Evolutionary conservation across 768 basidiomycete species (phyloP), one percentile per base, ranked within the genome.

Genomic region (Boletus sp.): DNA sequence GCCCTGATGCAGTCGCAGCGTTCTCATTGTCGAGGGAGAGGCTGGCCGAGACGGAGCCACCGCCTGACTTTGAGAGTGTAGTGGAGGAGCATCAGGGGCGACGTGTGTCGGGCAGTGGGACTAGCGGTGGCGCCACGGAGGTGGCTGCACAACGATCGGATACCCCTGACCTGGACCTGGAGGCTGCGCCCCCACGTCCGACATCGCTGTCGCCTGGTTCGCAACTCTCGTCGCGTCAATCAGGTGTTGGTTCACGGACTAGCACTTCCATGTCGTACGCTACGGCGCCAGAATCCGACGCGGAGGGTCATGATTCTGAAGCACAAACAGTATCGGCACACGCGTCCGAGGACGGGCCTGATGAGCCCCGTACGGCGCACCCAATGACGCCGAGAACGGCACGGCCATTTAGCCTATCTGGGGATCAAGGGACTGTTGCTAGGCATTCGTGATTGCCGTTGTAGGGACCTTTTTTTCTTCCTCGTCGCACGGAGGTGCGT

Each of bases 1-100:
- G 90, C 0, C 70, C 79, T 11, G 89, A 85, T 62, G 90, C 88
- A 4, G 75, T 87, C 29, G 64, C 64, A 7, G 84, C 84, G 32
- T 88, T 75, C 63, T 79, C 80, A 14, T 60, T 75, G 23, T 82
- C 79, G 38, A 72, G 76, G 45, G 70, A 72, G 30, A 70, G 74
- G 35, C 62, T 80, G 61, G 69, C 71, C 17, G 67, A 70, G 4
- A 23, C 44, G 38, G 43, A 13, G 2, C 81, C 80, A 1, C 84
- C 77, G 4, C 75, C 84, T 15, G 81, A 76, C 45, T 85, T 85
- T 63, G 79, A 83, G 19, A 60, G 51, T 14, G 57, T 55, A 15
- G 10, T 53, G 3, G 42, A 45, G 7, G 33, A 37, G 23, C 44
- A 50, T 7, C 34, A 19, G 25, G 54, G 39, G 11, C 29, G 2